These are phyloP conservation scores for Podospora fimiseda DNA, from an alignment of 495 filamentous ascomycete genomes.

Conservation along the genomic window DNA sequence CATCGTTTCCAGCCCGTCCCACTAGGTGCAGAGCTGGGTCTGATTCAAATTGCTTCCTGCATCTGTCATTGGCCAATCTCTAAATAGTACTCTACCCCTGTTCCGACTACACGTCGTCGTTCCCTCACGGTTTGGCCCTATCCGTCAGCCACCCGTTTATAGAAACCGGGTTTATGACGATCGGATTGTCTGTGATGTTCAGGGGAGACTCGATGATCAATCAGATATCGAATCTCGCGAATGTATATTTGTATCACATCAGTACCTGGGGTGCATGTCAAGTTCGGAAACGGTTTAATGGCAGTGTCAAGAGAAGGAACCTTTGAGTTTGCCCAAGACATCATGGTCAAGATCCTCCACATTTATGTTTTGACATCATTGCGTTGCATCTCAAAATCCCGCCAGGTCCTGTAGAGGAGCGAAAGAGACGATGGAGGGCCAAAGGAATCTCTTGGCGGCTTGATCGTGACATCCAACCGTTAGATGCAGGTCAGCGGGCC, in stretches of 20 bases:
- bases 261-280: no score
- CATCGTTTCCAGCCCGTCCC: not conserved
- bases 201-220: not conserved
- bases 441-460: not conserved
- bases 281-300: no score
- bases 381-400: constrained; percentile 8
- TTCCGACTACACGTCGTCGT: not conserved
- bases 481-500: not conserved
- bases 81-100: not conserved
- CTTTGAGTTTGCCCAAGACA: no score
- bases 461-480: not conserved
- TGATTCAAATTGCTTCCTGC: not conserved
- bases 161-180: not conserved
- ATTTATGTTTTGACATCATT: constrained; percentile 14
- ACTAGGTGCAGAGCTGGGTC: no score
- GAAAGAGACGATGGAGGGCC: not conserved
- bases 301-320: no score
- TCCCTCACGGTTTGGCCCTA: not conserved
- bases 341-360: not conserved
- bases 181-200: not conserved
- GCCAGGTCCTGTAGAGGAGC: not conserved
- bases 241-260: no score
- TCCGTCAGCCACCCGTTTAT: not conserved
- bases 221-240: no score
- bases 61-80: not conserved